A percentile compares a stretch with the other conserved stretches of the same genome.
phyloP scores from a whole-genome alignment of 2,329 filamentous ascomycete genomes.

The Diaporthe sp. region DNA sequence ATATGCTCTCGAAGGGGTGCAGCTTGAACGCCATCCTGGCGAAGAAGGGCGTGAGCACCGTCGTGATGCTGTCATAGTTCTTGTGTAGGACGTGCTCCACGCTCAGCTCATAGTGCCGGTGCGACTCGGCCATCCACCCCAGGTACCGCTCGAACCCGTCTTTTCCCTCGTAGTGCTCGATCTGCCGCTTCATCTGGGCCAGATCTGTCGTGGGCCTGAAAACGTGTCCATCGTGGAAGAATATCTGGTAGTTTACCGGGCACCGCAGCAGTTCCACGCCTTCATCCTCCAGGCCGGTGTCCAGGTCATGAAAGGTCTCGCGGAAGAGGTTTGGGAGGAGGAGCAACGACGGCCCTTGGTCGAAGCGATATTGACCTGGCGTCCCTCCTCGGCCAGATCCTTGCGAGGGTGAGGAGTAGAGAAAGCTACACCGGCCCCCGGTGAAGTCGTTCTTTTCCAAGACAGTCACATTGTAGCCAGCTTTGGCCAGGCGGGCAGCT shows the following conservation, averaged over 20 bases:
- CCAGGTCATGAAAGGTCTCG: constrained; percentile 76
- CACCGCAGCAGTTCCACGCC: constrained; percentile 77
- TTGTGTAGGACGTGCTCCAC: constrained; percentile 72
- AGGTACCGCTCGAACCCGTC: constrained; percentile 78
- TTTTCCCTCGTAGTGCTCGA: constrained; percentile 79
- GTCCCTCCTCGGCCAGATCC: background rate
- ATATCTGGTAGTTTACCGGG: constrained; percentile 80
- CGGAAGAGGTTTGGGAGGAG: constrained; percentile 77
- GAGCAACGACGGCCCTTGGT: constrained; percentile 80
- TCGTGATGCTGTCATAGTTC: constrained; percentile 72
- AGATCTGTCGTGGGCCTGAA: constrained; percentile 76
- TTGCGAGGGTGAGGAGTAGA: constrained; percentile 49
- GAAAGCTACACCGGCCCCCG: constrained; percentile 76
- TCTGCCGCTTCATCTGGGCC: constrained; percentile 75
- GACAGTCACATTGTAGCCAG: constrained; percentile 78
- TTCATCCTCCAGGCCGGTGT: constrained; percentile 72
- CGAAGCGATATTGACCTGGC: constrained; percentile 68
- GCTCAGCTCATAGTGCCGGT: constrained; percentile 76
- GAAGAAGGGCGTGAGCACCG: constrained; percentile 69
- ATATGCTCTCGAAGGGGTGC: constrained; percentile 79
- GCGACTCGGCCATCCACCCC: constrained; percentile 72
- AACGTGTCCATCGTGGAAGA: constrained; percentile 74
- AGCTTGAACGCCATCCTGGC: constrained; percentile 67
- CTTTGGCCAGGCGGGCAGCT: constrained; percentile 76
- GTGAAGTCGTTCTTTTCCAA: constrained; percentile 82